These are phyloP conservation scores for Rhizopogon vulgaris DNA, from an alignment of 768 basidiomycete species.

Conservation along the genomic window DNA sequence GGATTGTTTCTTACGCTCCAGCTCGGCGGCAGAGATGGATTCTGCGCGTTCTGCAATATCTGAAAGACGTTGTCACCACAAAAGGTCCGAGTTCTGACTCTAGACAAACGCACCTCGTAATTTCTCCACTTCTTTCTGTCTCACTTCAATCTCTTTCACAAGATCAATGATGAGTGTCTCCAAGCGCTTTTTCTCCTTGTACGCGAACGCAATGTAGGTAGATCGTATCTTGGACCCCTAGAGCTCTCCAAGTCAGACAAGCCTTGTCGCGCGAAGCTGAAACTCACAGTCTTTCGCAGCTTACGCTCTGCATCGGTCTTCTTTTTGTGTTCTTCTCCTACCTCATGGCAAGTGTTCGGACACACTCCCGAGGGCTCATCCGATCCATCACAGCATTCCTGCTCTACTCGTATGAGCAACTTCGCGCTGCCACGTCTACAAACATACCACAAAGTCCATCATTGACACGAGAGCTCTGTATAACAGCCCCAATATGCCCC, in stretches of 20 bases:
- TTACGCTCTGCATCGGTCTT: constrained; percentile 70
- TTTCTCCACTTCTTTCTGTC: constrained; percentile 67
- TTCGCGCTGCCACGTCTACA: not conserved
- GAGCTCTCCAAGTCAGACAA: not conserved
- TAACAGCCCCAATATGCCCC: constrained; percentile 78
- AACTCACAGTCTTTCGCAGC: constrained; percentile 64
- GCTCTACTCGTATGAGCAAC: constrained; percentile 45
- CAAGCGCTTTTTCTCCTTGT: constrained; percentile 83
- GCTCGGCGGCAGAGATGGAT: constrained; percentile 67
- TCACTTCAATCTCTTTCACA: constrained; percentile 50
- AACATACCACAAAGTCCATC: constrained; percentile 89
- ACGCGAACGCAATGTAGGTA: constrained; percentile 81
- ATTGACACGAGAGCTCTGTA: constrained; percentile 77
- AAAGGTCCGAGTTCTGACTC: not conserved
- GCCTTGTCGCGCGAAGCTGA: not conserved
- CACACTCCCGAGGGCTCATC: constrained; percentile 86
- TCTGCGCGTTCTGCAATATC: constrained; percentile 77
- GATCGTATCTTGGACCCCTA: constrained; percentile 90
- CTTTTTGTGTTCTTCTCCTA: constrained; percentile 65
- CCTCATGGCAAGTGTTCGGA: constrained; percentile 65
- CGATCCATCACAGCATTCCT: constrained; percentile 92
- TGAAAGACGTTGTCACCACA: constrained; percentile 21
- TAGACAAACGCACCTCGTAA: constrained; percentile 49
- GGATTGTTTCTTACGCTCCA: constrained; percentile 82
- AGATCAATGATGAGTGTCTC: constrained; percentile 55